Base-by-base conservation (phyloP, 2,329 filamentous ascomycete species). In the Fusarium citri region DNA sequence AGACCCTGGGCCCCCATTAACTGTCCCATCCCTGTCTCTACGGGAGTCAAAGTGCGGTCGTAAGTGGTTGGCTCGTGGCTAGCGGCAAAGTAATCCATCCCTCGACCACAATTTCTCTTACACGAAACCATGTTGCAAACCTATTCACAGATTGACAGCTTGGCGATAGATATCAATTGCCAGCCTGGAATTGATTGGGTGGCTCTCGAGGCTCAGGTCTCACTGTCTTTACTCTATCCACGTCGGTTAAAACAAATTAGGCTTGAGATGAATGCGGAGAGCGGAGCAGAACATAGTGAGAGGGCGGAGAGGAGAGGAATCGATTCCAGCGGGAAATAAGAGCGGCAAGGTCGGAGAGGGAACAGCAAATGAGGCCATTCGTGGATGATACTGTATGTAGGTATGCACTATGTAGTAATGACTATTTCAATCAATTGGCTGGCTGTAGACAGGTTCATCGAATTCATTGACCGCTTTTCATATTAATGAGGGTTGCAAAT, bases 111-210 rank as follows among this genome's bases (percentile, higher is more conserved):
- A 74, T 78, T 80, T 79, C 78, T 79, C 76, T 80, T 79, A 78
- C 77, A 78, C 76, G 72, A 79, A 66, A 76, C 66, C 69, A 74
- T 75, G 74, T 78, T 77, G 77, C 77, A 78, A 78, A 76, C 73
- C 73, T 47, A 68, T 72, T 73, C 67, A 66, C 55, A 71, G 67
- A 70, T 61, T 60, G 57, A 72, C 70, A 71, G 64, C 51, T 63
- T 43, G 64, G 68, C 66, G 72, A 75, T 68, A 72, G 64, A 74
- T 61, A 69, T 71, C 68, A 69, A 68, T 55, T 23, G 34, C 45
- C 31, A 18, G 68, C 56, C 68, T 59, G 47, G 43, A 54, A 46
- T 43, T 73, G 71, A 75, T 76, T 74, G 74, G 74, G 51, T 53
- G 54, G 57, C 50, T 20, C 25, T 51, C 31, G 46, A 50, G 43